Conservation (phyloP, 192 early-diverging fungal species). For the Entomortierella chlamydospora region DNA sequence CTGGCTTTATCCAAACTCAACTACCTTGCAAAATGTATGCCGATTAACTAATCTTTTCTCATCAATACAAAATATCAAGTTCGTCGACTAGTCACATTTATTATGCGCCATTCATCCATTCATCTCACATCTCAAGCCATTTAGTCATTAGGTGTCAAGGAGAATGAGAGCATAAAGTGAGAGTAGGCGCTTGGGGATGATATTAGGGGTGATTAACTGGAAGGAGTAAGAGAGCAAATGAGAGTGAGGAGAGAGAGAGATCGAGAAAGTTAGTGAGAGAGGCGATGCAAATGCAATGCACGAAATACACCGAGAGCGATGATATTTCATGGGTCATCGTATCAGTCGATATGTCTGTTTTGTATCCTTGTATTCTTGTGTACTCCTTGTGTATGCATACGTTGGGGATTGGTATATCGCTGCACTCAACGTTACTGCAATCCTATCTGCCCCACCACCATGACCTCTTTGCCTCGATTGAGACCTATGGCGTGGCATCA, state of each 20-base stretch:
- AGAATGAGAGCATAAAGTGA: too few species aligned
- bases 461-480: too few species aligned
- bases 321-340: constrained; percentile 6
- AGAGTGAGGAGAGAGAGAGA: neutral
- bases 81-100: too few species aligned
- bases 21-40: constrained; percentile 1
- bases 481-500: too few species aligned
- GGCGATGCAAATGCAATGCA: neutral
- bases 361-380: neutral
- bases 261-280: neutral
- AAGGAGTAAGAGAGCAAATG: too few species aligned
- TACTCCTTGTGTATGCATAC: neutral
- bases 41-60: constrained; percentile 4
- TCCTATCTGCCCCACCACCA: too few species aligned
- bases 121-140: too few species aligned
- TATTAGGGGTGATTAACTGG: neutral
- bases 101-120: neutral
- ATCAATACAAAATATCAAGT: neutral
- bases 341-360: too few species aligned
- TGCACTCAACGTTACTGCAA: too few species aligned
- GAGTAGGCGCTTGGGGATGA: too few species aligned
- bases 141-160: too few species aligned
- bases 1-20: neutral
- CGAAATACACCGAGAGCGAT: neutral
- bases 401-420: neutral